Base-by-base conservation (phyloP, 2,329 filamentous ascomycete genomes). In the Coniosporium uncinatum region DNA sequence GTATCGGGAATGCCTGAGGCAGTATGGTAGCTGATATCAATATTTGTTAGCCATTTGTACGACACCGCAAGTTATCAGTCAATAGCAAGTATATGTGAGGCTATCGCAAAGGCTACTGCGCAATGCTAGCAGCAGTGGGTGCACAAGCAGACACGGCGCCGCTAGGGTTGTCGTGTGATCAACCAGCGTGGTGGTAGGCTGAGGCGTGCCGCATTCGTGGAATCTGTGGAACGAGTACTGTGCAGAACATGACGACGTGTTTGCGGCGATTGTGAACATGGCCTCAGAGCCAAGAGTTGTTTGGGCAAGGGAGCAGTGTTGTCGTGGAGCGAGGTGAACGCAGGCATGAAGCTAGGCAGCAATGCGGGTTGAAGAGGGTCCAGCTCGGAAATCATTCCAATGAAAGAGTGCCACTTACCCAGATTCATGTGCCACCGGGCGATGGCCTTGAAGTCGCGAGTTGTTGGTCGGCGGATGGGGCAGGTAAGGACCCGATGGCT, bases 1-100 rank as follows among this genome's bases (percentile, higher is more conserved):
- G 75, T 75, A 61, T 79, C 75, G 45, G 42, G 31, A 36, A 76
- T 67, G 50, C 69, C 66, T 54, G 68, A 59, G 45, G 63, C 64
- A 47, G 67, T 52, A 46, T 70, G 66, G 57, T 73, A 78, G 56
- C 74, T 78, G 61, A 56, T 49, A 52, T 42, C 42, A 43, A 47
- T 44, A 35, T 41, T 21, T 53, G 54, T 62, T 53, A 63, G 59
- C 55, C 45, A 36, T 36, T 8, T 19, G 18, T 40, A 41, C 47
- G 40, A 41, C 41, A 35, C 32, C 17, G 36, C 11, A 8, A 11
- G 5, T 17, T 13, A 21, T 11, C 20, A 16, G 14, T 41, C 8
- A 13, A 22, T n/a, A 22, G 16, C 14, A 13, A 18, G 21, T n/a
- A 14, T 5, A 41, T 24, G 14, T 14, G 40, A 42, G 24, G 42